Evolutionary conservation across 2,329 filamentous ascomycete species (phyloP).

Genomic region (Botrytis tulipae): DNA sequence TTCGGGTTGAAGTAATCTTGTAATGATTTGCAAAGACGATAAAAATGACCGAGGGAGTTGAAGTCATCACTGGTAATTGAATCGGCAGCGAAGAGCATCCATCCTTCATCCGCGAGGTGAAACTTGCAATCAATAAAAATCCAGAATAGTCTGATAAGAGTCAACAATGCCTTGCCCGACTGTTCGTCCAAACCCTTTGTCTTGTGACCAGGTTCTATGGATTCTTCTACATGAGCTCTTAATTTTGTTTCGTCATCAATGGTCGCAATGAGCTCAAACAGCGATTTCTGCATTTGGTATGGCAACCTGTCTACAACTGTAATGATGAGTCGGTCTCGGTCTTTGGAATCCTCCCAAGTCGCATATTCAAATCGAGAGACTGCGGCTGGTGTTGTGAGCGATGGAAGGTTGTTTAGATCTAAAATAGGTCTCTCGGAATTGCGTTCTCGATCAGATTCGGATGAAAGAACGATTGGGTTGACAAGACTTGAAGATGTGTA

Average conservation of each 20-base stretch:
- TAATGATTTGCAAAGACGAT: constrained; percentile 10
- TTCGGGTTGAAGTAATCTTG: constrained; percentile 13
- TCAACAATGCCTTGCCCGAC: constrained; percentile 22
- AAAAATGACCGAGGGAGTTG: neutral
- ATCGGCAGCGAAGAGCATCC: neutral
- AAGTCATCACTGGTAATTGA: neutral
- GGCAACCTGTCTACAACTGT: constrained; percentile 35
- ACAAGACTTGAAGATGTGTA: neutral
- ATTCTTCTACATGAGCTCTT: neutral
- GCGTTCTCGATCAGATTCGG: constrained; percentile 24
- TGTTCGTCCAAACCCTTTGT: constrained; percentile 25
- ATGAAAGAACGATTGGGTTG: constrained; percentile 24
- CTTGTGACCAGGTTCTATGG: neutral
- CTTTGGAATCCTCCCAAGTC: constrained; percentile 28
- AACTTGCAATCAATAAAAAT: constrained; percentile 38
- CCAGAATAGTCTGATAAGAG: constrained; percentile 32
- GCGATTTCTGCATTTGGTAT: neutral
- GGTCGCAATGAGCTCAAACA: constrained; percentile 17
- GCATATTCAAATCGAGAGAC: constrained; percentile 30
- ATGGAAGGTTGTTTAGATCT: constrained; percentile 26
- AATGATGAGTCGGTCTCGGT: constrained; percentile 44
- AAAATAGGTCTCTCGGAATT: neutral
- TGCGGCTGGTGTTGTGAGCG: constrained; percentile 27
- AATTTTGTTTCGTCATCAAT: constrained; percentile 21
- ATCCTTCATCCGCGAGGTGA: constrained; percentile 7